Evolutionary conservation across 148 eudicot species (phyloP), one percentile per base, ranked within the genome.

Genomic region (Hydrangea macrophylla): DNA sequence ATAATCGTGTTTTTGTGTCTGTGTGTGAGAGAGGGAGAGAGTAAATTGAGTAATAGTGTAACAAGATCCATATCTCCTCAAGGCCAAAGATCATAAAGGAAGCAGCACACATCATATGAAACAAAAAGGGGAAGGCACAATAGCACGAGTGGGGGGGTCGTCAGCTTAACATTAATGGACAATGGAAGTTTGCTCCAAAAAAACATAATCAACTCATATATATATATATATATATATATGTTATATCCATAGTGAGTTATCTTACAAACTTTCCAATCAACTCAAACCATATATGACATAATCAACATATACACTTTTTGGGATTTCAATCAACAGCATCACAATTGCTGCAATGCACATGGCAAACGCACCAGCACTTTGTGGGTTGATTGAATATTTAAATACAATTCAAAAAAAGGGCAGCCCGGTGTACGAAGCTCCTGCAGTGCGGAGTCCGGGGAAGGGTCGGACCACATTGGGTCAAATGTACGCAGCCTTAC

Each of bases 341-440:
- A 48, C 53, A n/a, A n/a, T n/a, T n/a, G n/a, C n/a, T n/a, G n/a
- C 53, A 15, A 48, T 48, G 20, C 53, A 48, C 53, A 48, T 48
- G 23, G 53, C 53, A 48, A 15, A 42, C 23, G n/a, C n/a, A n/a
- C n/a, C n/a, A n/a, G n/a, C n/a, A n/a, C n/a, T n/a, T n/a, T n/a
- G n/a, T n/a, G n/a, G n/a, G n/a, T n/a, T n/a, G n/a, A n/a, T n/a
- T n/a, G n/a, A n/a, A n/a, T n/a, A n/a, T n/a, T n/a, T n/a, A n/a
- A n/a, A n/a, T n/a, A n/a, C n/a, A n/a, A n/a, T n/a, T n/a, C n/a
- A n/a, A n/a, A n/a, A n/a, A n/a, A n/a, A n/a, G n/a, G n/a, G n/a
- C n/a, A n/a, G n/a, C n/a, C n/a, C n/a, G n/a, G n/a, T n/a, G n/a
- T n/a, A n/a, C n/a, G n/a, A n/a, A n/a, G n/a, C n/a, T n/a, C n/a